Evolutionary conservation across 768 basidiomycete genomes (phyloP).

Genomic region (Trametes coccinea): DNA sequence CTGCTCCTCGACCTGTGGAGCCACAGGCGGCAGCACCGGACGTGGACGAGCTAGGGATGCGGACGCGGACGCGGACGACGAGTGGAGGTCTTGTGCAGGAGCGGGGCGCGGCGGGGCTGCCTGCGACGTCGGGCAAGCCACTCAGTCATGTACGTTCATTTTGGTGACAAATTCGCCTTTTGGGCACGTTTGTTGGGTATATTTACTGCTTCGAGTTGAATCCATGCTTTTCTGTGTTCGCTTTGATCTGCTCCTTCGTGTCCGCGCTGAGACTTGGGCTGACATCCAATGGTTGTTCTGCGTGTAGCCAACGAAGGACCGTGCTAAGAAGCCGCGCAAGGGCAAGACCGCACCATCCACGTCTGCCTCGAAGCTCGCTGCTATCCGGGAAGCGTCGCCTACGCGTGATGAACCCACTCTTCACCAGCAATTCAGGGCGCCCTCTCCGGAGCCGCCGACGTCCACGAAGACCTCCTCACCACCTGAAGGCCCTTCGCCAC

Average conservation of each 20-base stretch:
- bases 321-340: slow-evolving; percentile 69
- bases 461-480: slow-evolving; percentile 2
- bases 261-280: slow-evolving; percentile 14
- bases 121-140: slow-evolving; percentile 58
- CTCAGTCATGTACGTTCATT: slow-evolving; percentile 87
- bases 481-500: slow-evolving; percentile 15
- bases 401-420: slow-evolving; percentile 1
- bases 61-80: slow-evolving; percentile 29
- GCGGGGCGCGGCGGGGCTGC: slow-evolving; percentile 28
- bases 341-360: slow-evolving; percentile 30
- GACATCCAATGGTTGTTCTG: slow-evolving; percentile 19
- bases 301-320: slow-evolving; percentile 70
- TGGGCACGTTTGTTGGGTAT: not conserved
- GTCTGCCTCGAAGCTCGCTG: slow-evolving; percentile 5
- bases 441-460: not conserved
- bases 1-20: slow-evolving; percentile 27
- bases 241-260: slow-evolving; percentile 7
- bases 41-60: slow-evolving; percentile 43
- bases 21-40: slow-evolving; percentile 21
- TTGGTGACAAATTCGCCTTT: slow-evolving; percentile 45
- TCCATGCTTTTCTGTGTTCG: slow-evolving; percentile 28
- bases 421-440: not conserved
- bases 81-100: slow-evolving; percentile 27
- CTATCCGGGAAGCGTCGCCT: slow-evolving; percentile 12
- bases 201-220: slow-evolving; percentile 8